Evolutionary conservation across 2,329 filamentous ascomycete species (phyloP), one percentile per base, ranked within the genome.

Genomic region (Xylariaceae sp.): DNA sequence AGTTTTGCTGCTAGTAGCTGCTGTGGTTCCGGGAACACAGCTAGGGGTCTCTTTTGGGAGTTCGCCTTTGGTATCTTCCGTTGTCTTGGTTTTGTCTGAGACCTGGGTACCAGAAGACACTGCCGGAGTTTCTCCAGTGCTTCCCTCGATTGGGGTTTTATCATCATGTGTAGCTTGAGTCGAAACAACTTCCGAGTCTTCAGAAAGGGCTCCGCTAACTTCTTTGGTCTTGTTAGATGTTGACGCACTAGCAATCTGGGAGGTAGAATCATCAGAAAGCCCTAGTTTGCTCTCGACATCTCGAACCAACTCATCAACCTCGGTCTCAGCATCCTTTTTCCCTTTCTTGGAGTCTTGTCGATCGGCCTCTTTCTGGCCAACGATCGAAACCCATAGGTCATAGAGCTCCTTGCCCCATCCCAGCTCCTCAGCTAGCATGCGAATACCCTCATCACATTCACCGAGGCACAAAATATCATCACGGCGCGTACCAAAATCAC

Each of bases 401-500:
- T 96, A 88, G 14, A 98, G 72, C 61, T 97, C 92, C 2, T 88
- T 81, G 7, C 78, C 67, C 93, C 93, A 98, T 1, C 90, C 92
- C 35, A 95, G 75, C 22, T 83, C 83, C 52, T 85, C 75, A 1
- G 92, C 91, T 27, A 98, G 73, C 63, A 80, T 82, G 43, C 86
- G 76, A 1, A 97, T 85, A 1, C 90, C 89, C 0, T 74, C 73
- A 64, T 98, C 92, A 63, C 91, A 96, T 56, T 90, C 83, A 1
- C 86, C 89, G 2, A 97, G 71, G 29, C 88, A 66, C 5, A 95
- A 62, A 0, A 98, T 91, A 67, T 98, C 93, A 60, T 98, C 91
- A 0, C 84, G 63, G 21, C 88, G 73, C 6, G 76, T 76, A 1
- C 93, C 93, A 27, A 98, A 64, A 17, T 80, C 80, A 0, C 93